phyloP scores from a whole-genome alignment of 1,284 basidiomycete species.

The Ganoderma lingzhi region DNA sequence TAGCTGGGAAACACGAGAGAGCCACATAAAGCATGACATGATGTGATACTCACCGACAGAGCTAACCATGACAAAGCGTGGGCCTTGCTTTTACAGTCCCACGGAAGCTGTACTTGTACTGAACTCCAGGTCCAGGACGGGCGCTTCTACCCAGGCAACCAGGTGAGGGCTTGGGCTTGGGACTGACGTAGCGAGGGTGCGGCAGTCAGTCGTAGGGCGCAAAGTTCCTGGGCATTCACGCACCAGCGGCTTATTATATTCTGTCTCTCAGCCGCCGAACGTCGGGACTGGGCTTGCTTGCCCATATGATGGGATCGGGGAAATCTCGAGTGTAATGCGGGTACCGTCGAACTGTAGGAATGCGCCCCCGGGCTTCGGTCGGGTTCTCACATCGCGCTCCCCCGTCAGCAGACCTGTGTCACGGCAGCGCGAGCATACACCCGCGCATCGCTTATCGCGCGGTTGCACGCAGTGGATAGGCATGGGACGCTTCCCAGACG shows the following conservation, averaged over 20 bases:
- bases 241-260: slow-evolving; percentile 37
- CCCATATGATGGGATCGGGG: slow-evolving; percentile 35
- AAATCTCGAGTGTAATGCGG: slow-evolving; percentile 42
- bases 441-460: slow-evolving; percentile 27
- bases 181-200: slow-evolving; percentile 15
- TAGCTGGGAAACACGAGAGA: slow-evolving; percentile 5
- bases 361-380: slow-evolving; percentile 26
- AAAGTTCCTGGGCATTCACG: slow-evolving; percentile 20
- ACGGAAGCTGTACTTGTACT: slow-evolving; percentile 10
- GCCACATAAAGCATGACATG: neutral
- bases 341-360: slow-evolving; percentile 18
- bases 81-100: slow-evolving; percentile 13
- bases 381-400: slow-evolving; percentile 31
- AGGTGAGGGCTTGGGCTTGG: neutral
- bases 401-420: slow-evolving; percentile 39
- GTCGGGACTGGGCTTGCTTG: slow-evolving; percentile 1
- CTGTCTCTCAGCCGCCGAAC: neutral
- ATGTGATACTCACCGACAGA: slow-evolving; percentile 22
- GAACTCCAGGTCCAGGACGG: slow-evolving; percentile 13
- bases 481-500: slow-evolving; percentile 31
- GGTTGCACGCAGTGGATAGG: slow-evolving; percentile 27
- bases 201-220: slow-evolving; percentile 22
- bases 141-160: neutral
- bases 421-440: slow-evolving; percentile 28
- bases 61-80: slow-evolving; percentile 13